Evolutionary conservation across 768 basidiomycete genomes (phyloP).

Genomic region (Solioccasus polychromus): DNA sequence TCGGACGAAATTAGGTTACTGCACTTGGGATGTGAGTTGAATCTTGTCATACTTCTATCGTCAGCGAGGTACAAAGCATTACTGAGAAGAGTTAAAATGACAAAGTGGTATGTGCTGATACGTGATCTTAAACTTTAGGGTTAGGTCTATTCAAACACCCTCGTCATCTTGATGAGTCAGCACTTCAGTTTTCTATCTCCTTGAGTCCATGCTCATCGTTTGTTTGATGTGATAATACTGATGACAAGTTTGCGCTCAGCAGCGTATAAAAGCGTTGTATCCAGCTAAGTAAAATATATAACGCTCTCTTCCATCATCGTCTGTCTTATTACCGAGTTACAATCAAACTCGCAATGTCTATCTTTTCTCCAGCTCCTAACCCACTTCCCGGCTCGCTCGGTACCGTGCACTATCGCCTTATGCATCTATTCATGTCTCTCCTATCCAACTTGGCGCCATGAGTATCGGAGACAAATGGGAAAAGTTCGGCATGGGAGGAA

Average conservation of each 20-base stretch:
- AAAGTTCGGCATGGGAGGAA: slow-evolving; percentile 35
- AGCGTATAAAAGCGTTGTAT: not conserved
- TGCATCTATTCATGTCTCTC: slow-evolving; percentile 48
- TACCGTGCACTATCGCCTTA: slow-evolving; percentile 40
- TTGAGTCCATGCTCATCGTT: not conserved
- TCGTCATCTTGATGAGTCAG: too few relatives aligned
- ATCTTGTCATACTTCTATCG: not conserved
- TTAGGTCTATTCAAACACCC: too few relatives aligned
- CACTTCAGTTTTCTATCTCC: too few relatives aligned
- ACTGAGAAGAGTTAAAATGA: not conserved
- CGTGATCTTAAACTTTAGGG: too few relatives aligned
- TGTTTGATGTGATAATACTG: not conserved
- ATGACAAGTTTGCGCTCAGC: not conserved
- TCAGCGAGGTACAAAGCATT: not conserved
- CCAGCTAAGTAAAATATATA: too few relatives aligned
- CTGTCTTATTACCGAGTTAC: too few relatives aligned
- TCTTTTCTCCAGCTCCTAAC: slow-evolving; percentile 19
- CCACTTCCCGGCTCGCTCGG: slow-evolving; percentile 34
- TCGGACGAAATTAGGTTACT: too few relatives aligned
- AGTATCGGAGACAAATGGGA: slow-evolving; percentile 47
- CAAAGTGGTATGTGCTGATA: not conserved
- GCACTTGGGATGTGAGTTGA: too few relatives aligned
- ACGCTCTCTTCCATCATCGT: too few relatives aligned
- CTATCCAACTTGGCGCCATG: slow-evolving; percentile 47
- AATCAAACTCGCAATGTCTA: not conserved